Conservation (phyloP, 1,284 basidiomycete genomes). For the Naganishia cerealis region DNA sequence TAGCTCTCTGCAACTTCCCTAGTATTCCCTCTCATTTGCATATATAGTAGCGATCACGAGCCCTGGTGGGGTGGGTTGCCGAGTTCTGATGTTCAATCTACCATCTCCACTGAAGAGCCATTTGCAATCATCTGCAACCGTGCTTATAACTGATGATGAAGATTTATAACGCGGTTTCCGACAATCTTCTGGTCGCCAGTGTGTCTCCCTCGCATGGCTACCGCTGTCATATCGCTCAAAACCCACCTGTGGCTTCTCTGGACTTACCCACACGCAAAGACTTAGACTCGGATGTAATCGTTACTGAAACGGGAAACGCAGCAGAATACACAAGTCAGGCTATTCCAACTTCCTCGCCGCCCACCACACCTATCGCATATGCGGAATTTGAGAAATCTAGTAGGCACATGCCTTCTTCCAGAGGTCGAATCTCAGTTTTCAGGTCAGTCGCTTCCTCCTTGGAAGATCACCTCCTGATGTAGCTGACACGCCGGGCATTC, state of each 20-base stretch:
- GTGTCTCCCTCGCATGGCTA: neutral
- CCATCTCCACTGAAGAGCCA: neutral
- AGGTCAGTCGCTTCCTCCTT: neutral
- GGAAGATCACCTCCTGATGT: neutral
- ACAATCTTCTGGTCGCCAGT: neutral
- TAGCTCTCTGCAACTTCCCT: neutral
- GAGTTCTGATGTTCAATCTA: neutral
- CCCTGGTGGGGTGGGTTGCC: neutral
- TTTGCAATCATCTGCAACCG: neutral
- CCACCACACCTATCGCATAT: neutral
- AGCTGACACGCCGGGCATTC: neutral
- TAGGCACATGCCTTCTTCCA: conserved; percentile 2
- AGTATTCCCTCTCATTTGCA: neutral
- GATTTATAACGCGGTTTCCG: neutral
- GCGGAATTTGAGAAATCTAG: neutral
- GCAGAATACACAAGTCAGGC: neutral
- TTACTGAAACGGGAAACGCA: neutral
- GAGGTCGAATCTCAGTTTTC: neutral
- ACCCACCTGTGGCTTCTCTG: neutral
- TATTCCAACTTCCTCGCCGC: neutral
- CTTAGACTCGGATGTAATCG: neutral
- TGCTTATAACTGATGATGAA: neutral
- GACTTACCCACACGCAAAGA: neutral
- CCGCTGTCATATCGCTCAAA: neutral
- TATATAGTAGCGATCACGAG: neutral